Percentiles rank a stretch among this genome's conserved stretches.
These are phyloP conservation scores for Leptographium procerum DNA, from an alignment of 2,329 filamentous ascomycete genomes.

Conservation along the genomic window DNA sequence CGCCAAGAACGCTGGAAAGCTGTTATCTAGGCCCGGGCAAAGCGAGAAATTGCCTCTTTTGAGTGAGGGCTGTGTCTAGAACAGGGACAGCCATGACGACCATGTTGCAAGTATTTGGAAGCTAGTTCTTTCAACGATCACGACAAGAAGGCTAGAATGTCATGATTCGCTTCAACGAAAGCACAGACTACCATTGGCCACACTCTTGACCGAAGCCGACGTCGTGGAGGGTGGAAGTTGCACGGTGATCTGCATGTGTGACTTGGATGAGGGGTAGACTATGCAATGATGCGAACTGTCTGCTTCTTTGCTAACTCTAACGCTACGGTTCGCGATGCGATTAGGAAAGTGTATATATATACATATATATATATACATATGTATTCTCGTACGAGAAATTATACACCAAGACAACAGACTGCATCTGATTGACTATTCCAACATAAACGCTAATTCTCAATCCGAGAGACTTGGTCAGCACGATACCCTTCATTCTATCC, in stretches of 20 bases:
- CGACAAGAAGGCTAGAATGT: neutral
- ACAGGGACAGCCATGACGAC: neutral
- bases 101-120: no score
- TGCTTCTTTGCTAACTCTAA: neutral
- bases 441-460: neutral
- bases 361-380: neutral
- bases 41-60: no score
- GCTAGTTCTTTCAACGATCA: neutral
- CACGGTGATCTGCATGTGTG: neutral
- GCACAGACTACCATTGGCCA: neutral
- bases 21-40: neutral
- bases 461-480: no score
- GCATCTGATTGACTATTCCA: neutral
- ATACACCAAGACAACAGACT: no score
- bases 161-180: neutral
- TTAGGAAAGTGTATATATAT: neutral
- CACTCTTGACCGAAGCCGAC: neutral
- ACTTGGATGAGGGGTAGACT: neutral
- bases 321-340: neutral
- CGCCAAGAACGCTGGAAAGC: neutral
- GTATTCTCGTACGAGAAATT: no score
- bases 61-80: no score
- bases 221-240: neutral
- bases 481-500: neutral
- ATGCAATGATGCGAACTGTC: neutral